A percentile compares a stretch with the other conserved stretches of the same genome.
Evolutionary conservation across 495 filamentous ascomycete genomes (phyloP).

Genomic region (Aspergillus avenaceus): DNA sequence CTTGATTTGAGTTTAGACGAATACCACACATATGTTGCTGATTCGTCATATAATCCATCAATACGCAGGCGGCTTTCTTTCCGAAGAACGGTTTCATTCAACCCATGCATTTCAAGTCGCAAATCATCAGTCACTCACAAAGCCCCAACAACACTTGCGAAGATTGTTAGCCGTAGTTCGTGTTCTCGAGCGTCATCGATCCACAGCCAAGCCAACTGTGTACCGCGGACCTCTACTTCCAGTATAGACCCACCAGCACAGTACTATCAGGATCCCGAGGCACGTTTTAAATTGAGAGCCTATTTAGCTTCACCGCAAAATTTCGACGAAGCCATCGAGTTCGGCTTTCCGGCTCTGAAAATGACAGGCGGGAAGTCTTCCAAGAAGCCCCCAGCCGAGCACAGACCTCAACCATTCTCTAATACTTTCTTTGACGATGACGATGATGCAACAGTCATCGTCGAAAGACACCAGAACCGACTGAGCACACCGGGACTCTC

Average conservation of each 20-base stretch:
- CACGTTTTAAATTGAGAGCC: constrained; percentile 79
- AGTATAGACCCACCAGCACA: constrained; percentile 69
- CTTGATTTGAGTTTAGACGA: constrained; percentile 64
- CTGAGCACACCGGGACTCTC: constrained; percentile 25
- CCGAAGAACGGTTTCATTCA: constrained; percentile 46
- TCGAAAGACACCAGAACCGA: constrained; percentile 22
- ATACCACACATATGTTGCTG: constrained; percentile 43
- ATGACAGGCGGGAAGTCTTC: constrained; percentile 33
- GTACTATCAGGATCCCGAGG: constrained; percentile 89
- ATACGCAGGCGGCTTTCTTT: constrained; percentile 36
- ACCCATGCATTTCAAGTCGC: constrained; percentile 16
- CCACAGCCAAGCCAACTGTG: constrained; percentile 22
- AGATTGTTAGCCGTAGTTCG: constrained; percentile 44
- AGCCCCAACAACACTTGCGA: constrained; percentile 9
- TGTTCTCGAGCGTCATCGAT: constrained; percentile 30
- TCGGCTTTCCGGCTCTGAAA: constrained; percentile 73
- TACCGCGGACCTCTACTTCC: constrained; percentile 40
- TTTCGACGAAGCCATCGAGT: constrained; percentile 92
- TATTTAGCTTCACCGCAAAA: constrained; percentile 89
- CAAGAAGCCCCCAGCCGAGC: constrained; percentile 9
- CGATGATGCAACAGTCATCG: constrained; percentile 28
- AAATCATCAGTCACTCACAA: constrained; percentile 12
- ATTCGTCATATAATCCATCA: constrained; percentile 23
- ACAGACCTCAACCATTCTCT: constrained; percentile 9
- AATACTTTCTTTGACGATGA: constrained; percentile 47